phyloP scores from a whole-genome alignment of 2,329 filamentous ascomycete species.

The Chrysoporthe cubensis region DNA sequence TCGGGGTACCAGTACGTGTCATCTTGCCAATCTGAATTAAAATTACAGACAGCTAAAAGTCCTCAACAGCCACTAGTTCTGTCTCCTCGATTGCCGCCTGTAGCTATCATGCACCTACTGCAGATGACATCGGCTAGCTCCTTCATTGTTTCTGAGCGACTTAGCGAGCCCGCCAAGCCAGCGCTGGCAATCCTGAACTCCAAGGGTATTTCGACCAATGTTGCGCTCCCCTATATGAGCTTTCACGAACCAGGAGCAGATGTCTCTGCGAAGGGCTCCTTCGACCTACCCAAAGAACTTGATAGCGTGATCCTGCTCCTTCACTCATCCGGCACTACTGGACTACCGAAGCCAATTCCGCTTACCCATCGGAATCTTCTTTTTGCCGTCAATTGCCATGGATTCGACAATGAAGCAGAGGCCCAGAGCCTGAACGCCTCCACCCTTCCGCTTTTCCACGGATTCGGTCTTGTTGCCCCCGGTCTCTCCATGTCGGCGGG shows the following conservation, averaged over 20 bases:
- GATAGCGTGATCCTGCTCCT: background rate
- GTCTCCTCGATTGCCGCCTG: conserved; percentile 1
- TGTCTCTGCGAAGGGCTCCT: background rate
- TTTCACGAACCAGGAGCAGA: background rate
- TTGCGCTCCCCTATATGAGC: background rate
- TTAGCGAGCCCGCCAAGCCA: background rate
- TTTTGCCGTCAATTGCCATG: conserved; percentile 5
- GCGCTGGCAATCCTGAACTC: background rate
- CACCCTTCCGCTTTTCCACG: conserved; percentile 11
- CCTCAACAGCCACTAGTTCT: background rate
- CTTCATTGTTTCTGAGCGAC: background rate
- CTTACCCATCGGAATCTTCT: conserved; percentile 11
- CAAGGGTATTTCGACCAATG: background rate
- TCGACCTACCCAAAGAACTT: background rate
- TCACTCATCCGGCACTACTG: conserved; percentile 10
- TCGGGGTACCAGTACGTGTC: background rate
- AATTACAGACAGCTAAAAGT: background rate
- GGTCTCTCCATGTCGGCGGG: background rate
- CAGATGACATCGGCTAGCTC: background rate
- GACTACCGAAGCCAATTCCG: background rate
- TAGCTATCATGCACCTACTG: background rate
- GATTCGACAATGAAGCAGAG: background rate
- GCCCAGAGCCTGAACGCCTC: background rate
- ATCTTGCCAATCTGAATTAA: background rate
- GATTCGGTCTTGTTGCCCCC: conserved; percentile 3